These are phyloP conservation scores for Isoetes engelmannii DNA, from an alignment of 83 land plant species.

Conservation along the genomic window DNA sequence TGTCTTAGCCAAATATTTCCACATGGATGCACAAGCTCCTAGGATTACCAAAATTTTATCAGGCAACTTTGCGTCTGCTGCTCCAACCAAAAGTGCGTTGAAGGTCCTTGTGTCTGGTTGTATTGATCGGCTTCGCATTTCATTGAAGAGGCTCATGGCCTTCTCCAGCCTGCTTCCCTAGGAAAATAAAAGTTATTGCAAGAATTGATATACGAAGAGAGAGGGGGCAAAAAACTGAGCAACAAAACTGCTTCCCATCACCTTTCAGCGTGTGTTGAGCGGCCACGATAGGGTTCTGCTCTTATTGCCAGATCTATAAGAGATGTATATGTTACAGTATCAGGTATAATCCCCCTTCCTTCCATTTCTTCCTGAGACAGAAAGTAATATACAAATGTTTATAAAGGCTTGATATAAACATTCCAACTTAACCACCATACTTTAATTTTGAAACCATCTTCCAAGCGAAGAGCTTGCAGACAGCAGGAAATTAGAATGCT, in stretches of 20 bases:
- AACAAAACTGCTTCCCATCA: not conserved
- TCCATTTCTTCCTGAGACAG: constrained; percentile 25
- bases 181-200: not conserved
- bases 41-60: constrained; percentile 27
- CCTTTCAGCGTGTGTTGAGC: constrained; percentile 26
- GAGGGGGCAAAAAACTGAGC: not conserved
- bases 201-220: not conserved
- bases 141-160: constrained; percentile 20
- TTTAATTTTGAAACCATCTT: constrained; percentile 30
- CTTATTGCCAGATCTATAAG: constrained; percentile 25
- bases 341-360: constrained; percentile 22
- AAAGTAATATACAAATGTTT: not conserved
- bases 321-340: constrained; percentile 27
- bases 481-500: constrained; percentile 32
- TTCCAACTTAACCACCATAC: constrained; percentile 1
- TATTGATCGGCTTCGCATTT: constrained; percentile 21
- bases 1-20: not conserved
- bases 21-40: not conserved
- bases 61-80: constrained; percentile 27
- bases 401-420: not conserved
- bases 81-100: constrained; percentile 26
- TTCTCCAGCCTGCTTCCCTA: constrained; percentile 22
- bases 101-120: constrained; percentile 22
- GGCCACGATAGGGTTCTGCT: constrained; percentile 20
- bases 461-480: constrained; percentile 28